These are phyloP conservation scores for Dimargaris cristalligena DNA, from an alignment of 192 early-diverging fungal species.

Conservation along the genomic window DNA sequence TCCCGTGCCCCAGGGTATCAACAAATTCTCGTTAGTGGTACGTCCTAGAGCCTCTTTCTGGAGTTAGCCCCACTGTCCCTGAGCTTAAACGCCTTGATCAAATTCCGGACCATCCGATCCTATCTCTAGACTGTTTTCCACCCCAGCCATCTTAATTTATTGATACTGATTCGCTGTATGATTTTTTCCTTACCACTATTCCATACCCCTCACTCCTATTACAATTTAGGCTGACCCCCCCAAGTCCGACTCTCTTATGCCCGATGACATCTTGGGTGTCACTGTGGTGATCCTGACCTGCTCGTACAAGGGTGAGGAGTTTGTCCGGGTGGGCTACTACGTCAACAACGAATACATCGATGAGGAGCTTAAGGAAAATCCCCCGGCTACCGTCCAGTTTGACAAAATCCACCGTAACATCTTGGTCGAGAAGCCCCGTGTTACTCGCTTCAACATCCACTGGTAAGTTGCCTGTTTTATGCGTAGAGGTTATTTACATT, in stretches of 20 bases:
- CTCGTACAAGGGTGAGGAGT: conserved; percentile 77
- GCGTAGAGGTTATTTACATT: too few species aligned
- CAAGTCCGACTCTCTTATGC: conserved; percentile 58
- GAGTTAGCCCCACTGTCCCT: too few species aligned
- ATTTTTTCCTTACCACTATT: too few species aligned
- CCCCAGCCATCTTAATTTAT: too few species aligned
- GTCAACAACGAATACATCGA: conserved; percentile 92
- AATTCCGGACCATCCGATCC: too few species aligned
- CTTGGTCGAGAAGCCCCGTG: conserved; percentile 84
- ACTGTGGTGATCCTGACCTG: conserved; percentile 84
- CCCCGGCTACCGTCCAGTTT: conserved; percentile 37
- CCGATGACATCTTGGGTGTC: conserved; percentile 69
- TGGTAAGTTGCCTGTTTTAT: too few species aligned
- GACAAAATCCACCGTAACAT: conserved; percentile 73
- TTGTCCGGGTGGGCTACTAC: conserved; percentile 95
- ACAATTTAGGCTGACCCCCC: conserved; percentile 51
- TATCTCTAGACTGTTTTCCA: too few species aligned
- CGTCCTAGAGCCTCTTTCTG: too few species aligned
- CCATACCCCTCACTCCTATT: too few species aligned
- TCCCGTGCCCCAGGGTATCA: conserved; percentile 85
- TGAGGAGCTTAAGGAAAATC: conserved; percentile 57
- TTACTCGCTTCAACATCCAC: conserved; percentile 72
- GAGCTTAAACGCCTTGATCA: too few species aligned
- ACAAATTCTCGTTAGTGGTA: conserved; percentile 87
- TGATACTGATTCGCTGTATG: too few species aligned